Conservation (phyloP, 371 early-diverging fungal genomes). For the Circinella umbellata region DNA sequence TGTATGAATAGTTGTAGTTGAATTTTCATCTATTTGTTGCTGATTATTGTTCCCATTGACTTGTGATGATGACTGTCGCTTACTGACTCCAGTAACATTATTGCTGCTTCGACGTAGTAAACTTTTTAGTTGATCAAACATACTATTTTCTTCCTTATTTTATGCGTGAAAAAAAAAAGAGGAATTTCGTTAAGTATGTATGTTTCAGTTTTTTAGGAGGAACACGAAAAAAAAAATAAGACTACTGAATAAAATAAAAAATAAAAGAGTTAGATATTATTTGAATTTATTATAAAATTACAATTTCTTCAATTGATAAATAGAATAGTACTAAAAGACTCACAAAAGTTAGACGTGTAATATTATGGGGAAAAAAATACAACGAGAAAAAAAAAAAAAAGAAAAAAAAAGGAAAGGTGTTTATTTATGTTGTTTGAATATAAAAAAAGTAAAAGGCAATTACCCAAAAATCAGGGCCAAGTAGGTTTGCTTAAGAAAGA, state of each 20-base stretch:
- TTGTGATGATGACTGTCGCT: slow-evolving; percentile 7
- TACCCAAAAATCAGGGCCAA: background rate
- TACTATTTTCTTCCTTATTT: background rate
- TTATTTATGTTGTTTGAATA: too few relatives aligned
- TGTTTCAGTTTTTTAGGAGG: background rate
- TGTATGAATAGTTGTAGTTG: background rate
- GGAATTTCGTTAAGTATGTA: too few relatives aligned
- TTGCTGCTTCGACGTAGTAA: slow-evolving; percentile 22
- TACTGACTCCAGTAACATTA: background rate
- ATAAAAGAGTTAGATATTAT: too few relatives aligned
- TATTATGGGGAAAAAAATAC: too few relatives aligned
- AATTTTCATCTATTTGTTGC: background rate
- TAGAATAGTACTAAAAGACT: too few relatives aligned
- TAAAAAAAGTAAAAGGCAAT: background rate
- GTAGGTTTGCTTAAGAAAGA: background rate
- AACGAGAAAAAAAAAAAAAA: background rate
- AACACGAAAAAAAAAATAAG: too few relatives aligned
- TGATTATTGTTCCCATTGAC: slow-evolving; percentile 13
- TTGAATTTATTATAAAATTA: too few relatives aligned
- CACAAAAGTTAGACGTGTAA: too few relatives aligned
- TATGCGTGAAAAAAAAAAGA: too few relatives aligned
- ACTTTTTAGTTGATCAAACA: slow-evolving; percentile 23
- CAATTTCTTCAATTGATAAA: too few relatives aligned
- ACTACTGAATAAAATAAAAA: too few relatives aligned
- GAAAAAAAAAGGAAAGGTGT: background rate